Evolutionary conservation across 2,329 filamentous ascomycete genomes (phyloP).

Genomic region (Thelonectria discophora): DNA sequence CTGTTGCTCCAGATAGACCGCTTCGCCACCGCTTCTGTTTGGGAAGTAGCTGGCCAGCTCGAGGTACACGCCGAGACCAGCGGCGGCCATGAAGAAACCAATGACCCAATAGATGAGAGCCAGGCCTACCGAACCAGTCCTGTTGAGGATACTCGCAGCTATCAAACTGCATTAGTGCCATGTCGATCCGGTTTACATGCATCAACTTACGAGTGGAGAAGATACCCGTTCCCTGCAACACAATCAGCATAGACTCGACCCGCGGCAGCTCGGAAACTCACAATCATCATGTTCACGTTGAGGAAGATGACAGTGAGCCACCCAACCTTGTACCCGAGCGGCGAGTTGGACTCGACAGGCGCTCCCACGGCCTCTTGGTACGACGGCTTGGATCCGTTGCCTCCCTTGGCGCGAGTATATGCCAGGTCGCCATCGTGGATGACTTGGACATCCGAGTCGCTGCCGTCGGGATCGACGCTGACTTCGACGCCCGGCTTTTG

Average conservation of each 20-base stretch:
- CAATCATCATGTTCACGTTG: conserved; percentile 69
- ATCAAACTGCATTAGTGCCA: conserved; percentile 35
- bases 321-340: conserved; percentile 67
- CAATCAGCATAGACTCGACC: not conserved
- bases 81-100: conserved; percentile 65
- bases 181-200: too few relatives aligned
- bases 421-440: conserved; percentile 35
- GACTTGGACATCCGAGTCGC: conserved; percentile 23
- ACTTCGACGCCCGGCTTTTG: conserved; percentile 1
- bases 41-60: conserved; percentile 73
- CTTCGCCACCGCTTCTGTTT: conserved; percentile 70
- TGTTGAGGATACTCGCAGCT: conserved; percentile 64
- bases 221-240: conserved; percentile 61
- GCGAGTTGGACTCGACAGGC: conserved; percentile 66
- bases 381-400: conserved; percentile 59
- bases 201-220: conserved; percentile 67
- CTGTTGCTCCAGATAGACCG: conserved; percentile 74
- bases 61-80: conserved; percentile 67
- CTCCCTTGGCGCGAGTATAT: conserved; percentile 45
- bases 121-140: conserved; percentile 69
- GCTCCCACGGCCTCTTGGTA: conserved; percentile 71
- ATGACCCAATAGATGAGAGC: conserved; percentile 71
- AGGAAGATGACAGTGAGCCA: conserved; percentile 66
- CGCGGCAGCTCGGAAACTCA: not conserved
- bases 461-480: conserved; percentile 1